Conservation (phyloP, 495 filamentous ascomycete genomes). For the Penicillium ochrochloron region DNA sequence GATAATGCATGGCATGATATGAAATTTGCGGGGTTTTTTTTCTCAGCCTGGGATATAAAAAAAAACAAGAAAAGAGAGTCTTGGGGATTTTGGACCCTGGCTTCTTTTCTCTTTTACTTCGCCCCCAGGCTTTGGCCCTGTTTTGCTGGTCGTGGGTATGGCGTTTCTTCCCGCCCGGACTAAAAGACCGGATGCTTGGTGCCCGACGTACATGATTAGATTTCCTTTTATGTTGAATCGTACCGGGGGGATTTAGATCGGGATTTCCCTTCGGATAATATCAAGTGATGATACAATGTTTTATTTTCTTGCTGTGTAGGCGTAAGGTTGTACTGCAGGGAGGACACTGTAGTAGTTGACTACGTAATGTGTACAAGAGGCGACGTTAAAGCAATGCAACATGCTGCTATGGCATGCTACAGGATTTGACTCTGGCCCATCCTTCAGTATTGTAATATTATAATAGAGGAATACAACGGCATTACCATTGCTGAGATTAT, state of each 20-base stretch:
- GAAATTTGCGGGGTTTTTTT: slow-evolving; percentile 35
- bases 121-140: slow-evolving; percentile 10
- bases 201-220: slow-evolving; percentile 43
- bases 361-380: no score
- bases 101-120: background rate
- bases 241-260: slow-evolving; percentile 36
- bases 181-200: slow-evolving; percentile 38
- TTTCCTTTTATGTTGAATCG: slow-evolving; percentile 39
- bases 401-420: no score
- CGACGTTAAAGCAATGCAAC: no score
- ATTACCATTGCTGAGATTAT: background rate
- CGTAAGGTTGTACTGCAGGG: no score
- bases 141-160: slow-evolving; percentile 34
- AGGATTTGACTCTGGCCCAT: background rate
- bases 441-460: background rate
- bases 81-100: background rate
- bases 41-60: background rate
- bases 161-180: slow-evolving; percentile 39
- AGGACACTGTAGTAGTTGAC: no score
- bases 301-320: background rate
- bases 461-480: background rate
- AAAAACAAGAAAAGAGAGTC: background rate
- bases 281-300: slow-evolving; percentile 33
- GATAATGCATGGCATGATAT: slow-evolving; percentile 56
- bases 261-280: slow-evolving; percentile 42